These are phyloP conservation scores for Poteriospumella lacustris DNA, from an alignment of 108 stramenopile genomes.

Conservation along the genomic window DNA sequence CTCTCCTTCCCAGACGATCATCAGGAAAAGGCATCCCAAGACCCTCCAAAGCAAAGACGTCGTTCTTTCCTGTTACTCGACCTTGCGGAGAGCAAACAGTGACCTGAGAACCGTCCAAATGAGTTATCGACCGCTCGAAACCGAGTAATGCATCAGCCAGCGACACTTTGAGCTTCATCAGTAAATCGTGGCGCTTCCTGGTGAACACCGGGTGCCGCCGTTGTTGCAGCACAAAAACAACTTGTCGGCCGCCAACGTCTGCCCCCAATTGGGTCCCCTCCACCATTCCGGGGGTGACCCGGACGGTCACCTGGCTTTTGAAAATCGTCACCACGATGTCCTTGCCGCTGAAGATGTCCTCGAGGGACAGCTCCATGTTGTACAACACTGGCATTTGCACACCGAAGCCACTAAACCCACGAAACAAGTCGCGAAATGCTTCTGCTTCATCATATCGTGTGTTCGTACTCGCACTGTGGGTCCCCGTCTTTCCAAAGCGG, in stretches of 20 bases:
- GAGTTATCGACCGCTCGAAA: neutral
- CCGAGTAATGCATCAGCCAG: conserved; percentile 9
- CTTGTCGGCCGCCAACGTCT: neutral
- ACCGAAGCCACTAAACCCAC: neutral
- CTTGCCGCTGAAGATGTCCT: conserved; percentile 5
- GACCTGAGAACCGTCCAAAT: neutral
- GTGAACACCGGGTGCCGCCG: neutral
- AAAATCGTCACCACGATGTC: neutral
- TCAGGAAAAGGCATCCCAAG: conserved; percentile 19
- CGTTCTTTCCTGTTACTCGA: neutral
- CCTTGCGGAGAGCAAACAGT: neutral
- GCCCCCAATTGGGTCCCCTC: neutral
- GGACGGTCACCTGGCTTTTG: neutral
- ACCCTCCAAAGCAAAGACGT: neutral
- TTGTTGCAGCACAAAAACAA: neutral
- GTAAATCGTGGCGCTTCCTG: neutral
- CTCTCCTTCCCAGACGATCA: neutral
- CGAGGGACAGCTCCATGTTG: conserved; percentile 3
- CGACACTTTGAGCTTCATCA: neutral
- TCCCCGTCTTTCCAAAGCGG: neutral
- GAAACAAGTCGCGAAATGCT: neutral
- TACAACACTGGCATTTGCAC: neutral
- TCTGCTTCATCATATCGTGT: neutral
- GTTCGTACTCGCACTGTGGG: no score
- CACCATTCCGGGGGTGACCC: conserved; percentile 19